phyloP scores from a whole-genome alignment of 495 filamentous ascomycete genomes.

The Baudoinia panamericana region DNA sequence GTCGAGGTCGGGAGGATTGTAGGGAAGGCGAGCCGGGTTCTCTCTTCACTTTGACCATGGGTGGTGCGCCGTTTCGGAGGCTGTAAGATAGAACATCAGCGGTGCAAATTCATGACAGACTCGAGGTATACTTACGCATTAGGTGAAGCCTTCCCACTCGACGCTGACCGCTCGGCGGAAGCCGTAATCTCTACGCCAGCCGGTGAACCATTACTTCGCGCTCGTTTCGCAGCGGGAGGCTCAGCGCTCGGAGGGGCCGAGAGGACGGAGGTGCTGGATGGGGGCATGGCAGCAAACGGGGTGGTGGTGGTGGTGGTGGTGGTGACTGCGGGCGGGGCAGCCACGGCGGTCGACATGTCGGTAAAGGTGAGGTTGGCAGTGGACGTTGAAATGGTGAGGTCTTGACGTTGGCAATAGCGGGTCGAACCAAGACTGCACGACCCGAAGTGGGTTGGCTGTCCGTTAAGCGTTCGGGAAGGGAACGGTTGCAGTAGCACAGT shows the following conservation, averaged over 20 bases:
- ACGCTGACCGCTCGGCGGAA: neutral
- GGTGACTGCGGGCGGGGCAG: slow-evolving; percentile 2
- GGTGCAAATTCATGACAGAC: too few relatives aligned
- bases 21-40: slow-evolving; percentile 76
- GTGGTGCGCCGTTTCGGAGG: slow-evolving; percentile 33
- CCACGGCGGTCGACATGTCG: slow-evolving; percentile 14
- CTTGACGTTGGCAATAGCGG: too few relatives aligned
- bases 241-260: slow-evolving; percentile 12
- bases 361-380: neutral
- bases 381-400: neutral
- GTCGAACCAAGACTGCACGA: too few relatives aligned
- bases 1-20: slow-evolving; percentile 62
- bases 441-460: too few relatives aligned
- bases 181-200: neutral
- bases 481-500: too few relatives aligned
- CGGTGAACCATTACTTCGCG: slow-evolving; percentile 17
- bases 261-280: neutral
- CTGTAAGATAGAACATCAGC: slow-evolving; percentile 20
- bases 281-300: slow-evolving; percentile 5
- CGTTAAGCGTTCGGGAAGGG: too few relatives aligned
- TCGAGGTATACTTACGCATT: slow-evolving; percentile 15
- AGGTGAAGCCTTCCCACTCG: slow-evolving; percentile 11
- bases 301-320: too few relatives aligned
- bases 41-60: slow-evolving; percentile 91
- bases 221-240: slow-evolving; percentile 16